These are phyloP conservation scores for Phoma sp. DNA, from an alignment of 2,329 filamentous ascomycete species.

Conservation along the genomic window DNA sequence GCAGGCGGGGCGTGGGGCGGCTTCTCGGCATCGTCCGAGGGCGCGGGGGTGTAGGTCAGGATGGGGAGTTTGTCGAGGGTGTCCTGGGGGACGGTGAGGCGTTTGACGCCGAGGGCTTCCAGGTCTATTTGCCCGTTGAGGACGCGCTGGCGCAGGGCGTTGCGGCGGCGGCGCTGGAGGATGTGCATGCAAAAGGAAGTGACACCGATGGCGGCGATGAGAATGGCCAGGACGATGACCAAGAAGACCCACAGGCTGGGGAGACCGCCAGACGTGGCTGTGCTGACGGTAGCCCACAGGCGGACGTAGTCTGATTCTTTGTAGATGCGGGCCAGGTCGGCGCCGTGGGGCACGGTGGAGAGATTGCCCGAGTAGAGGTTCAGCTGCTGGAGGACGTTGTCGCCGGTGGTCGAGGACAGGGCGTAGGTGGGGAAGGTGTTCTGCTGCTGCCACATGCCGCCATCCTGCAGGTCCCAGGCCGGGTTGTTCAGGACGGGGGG, in stretches of 20 bases:
- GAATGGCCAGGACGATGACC: slow-evolving; percentile 71
- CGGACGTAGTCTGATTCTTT: slow-evolving; percentile 55
- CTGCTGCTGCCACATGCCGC: slow-evolving; percentile 71
- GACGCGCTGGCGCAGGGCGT: slow-evolving; percentile 72
- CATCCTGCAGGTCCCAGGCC: slow-evolving; percentile 74
- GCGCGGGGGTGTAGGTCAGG: slow-evolving; percentile 68
- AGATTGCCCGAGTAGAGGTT: slow-evolving; percentile 80
- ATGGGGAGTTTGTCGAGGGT: slow-evolving; percentile 77
- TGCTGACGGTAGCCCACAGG: slow-evolving; percentile 58
- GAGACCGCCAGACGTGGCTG: slow-evolving; percentile 63
- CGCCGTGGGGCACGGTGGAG: slow-evolving; percentile 53
- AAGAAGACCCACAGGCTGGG: slow-evolving; percentile 84
- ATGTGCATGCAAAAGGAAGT: slow-evolving; percentile 78
- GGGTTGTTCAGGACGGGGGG: slow-evolving; percentile 71
- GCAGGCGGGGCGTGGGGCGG: slow-evolving; percentile 17
- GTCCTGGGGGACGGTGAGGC: slow-evolving; percentile 75
- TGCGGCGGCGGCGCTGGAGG: slow-evolving; percentile 74
- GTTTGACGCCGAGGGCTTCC: slow-evolving; percentile 83
- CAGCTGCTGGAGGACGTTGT: slow-evolving; percentile 72
- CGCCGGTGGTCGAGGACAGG: slow-evolving; percentile 71
- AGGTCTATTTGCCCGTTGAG: slow-evolving; percentile 81
- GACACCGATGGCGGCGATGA: slow-evolving; percentile 69
- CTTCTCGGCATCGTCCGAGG: slow-evolving; percentile 26
- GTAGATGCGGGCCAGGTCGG: slow-evolving; percentile 48
- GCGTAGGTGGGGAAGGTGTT: slow-evolving; percentile 84